Base-by-base conservation (phyloP, 805 yeast genomes). In the Sungouiozyma ichnusensis region DNA sequence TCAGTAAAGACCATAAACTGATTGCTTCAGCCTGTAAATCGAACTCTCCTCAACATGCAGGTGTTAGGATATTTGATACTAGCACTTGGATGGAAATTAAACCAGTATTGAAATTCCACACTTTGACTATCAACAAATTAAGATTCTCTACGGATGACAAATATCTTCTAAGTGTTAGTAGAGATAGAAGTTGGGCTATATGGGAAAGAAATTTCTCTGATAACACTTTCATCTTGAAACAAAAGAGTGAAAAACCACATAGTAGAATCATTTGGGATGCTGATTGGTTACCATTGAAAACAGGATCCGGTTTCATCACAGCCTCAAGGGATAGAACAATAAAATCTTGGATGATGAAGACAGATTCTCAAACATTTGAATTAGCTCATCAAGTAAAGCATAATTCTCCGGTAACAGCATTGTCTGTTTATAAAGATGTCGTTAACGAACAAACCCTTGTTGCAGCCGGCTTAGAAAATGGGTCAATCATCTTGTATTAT, bases 241-340 rank as follows among this genome's bases (percentile, higher is more conserved):
- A 44, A 36, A 50, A 63, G 16, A 70, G 73, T 42, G 75, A 75
- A 31, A 85, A 82, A 58, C 96, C 96, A 0, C 99, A 94, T 57
- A 62, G 81, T 2, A 76, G 97, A 62, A 90, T 92, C 52, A 76
- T 92, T 35, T 94, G 98, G 98, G 97, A 92, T 64, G 80, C 90
- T 57, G 74, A 83, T 33, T 92, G 97, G 95, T 66, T 79, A 0
- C 85, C 87, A 3, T 45, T 53, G n/a, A 65, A 54, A 3, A 56
- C 55, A 38, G 71, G 67, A 6, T 39, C 50, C n/a, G 58, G 59
- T n/a, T 88, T 90, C 54, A 71, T 84, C 14, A 88, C 97, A 0
- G 94, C 81, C 0, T 81, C 95, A 2, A 76, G 98, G 60, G 98
- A 92, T 60, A 83, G 80, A 54, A 72, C 77, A 2, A 58, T 88